Percentiles rank a stretch among this genome's conserved stretches.
Conservation (phyloP, 1,284 basidiomycete genomes). For the Rhodotorula sp. region DNA sequence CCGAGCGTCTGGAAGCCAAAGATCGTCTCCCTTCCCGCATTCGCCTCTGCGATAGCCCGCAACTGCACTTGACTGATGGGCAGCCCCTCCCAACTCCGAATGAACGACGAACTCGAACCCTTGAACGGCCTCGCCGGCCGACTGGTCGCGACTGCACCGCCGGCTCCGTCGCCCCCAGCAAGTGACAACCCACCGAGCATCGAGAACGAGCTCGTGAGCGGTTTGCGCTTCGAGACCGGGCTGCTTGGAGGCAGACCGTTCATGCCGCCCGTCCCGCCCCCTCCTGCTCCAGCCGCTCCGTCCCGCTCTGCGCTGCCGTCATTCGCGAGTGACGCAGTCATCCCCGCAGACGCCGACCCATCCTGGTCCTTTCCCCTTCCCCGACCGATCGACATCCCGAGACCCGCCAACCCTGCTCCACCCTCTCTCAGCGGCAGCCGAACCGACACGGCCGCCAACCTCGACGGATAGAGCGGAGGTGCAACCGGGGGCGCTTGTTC, state of each 20-base stretch:
- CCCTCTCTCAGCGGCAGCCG: constrained; percentile 61
- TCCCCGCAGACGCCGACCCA: background rate
- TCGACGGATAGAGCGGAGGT: constrained; percentile 60
- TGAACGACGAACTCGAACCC: constrained; percentile 33
- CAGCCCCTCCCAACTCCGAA: constrained; percentile 38
- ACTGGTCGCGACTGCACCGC: background rate
- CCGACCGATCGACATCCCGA: constrained; percentile 31
- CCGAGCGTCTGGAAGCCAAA: constrained; percentile 34
- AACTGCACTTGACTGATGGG: constrained; percentile 27
- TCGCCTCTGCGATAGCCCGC: constrained; percentile 24
- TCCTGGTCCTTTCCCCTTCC: constrained; percentile 57
- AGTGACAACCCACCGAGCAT: constrained; percentile 27
- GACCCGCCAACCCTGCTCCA: constrained; percentile 43
- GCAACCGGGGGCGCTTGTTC: constrained; percentile 46
- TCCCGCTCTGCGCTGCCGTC: background rate
- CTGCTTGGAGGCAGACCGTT: constrained; percentile 2
- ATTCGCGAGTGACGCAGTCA: background rate
- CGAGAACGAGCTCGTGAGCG: constrained; percentile 36
- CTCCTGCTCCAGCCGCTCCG: background rate
- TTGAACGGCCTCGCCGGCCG: constrained; percentile 29
- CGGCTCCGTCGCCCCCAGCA: constrained; percentile 1
- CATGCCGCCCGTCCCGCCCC: background rate
- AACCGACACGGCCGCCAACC: constrained; percentile 62
- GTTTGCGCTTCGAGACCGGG: constrained; percentile 24
- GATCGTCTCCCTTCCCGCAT: constrained; percentile 24